Base-by-base conservation (phyloP, 768 basidiomycete species). In the Rubroboletus satanas region DNA sequence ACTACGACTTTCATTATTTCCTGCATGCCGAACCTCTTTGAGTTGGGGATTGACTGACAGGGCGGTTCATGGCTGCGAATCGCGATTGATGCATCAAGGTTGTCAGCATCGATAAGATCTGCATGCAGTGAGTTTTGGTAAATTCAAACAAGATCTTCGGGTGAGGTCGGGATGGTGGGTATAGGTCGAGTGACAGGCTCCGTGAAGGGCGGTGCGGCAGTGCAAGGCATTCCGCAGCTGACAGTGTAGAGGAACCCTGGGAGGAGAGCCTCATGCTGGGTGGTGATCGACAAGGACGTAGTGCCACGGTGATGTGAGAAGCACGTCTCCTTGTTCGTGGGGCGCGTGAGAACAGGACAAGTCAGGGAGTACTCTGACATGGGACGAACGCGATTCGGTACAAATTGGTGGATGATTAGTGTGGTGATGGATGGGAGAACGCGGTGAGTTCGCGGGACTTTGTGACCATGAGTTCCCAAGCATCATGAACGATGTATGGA, bases 231-330 rank as follows among this genome's bases (percentile, higher is more conserved):
- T 17, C 36, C 26, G 28, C 38, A 35, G 4, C 8, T 14, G 21
- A 12, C 15, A 28, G 15, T 18, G n/a, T 8, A 26, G 15, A 14
- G 14, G n/a, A 11, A 23, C 47, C 12, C 6, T 29, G 29, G 26
- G 5, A 41, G 36, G 26, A 31, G 12, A 17, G 15, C 28, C n/a
- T 48, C 15, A 10, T 28, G 35, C 23, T 38, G 35, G 11, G 17
- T 4, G 39, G 31, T 32, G 51, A 50, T 42, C 48, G 37, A 49
- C 48, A 21, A 23, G 6, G 47, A 35, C 14, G n/a, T 51, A 49
- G 50, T 29, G 58, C 52, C 57, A 51, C 58, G 57, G 57, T 54
- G 51, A 45, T 58, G 42, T 35, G 32, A 41, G 37, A 29, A 15
- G 36, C n/a, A 23, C 3, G 42, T 35, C 17, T 35, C 26, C 10